phyloP scores from a whole-genome alignment of 371 early-diverging fungal species.

The Cladochytrium tenue region DNA sequence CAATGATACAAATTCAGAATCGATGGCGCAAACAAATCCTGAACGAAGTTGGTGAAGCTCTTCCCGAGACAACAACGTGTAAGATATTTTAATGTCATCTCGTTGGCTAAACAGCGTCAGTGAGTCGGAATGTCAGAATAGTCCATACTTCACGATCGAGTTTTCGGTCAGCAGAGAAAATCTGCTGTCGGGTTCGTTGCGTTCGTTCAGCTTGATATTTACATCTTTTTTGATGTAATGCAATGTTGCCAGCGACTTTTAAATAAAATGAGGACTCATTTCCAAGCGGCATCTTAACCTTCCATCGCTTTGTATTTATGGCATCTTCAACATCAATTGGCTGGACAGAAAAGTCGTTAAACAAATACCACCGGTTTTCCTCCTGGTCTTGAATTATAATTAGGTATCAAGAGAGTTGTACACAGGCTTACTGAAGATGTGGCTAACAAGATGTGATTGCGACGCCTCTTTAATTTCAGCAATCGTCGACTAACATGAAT shows the following conservation, averaged over 20 bases:
- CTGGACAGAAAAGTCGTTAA: constrained; percentile 92
- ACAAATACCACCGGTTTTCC: constrained; percentile 71
- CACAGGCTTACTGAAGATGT: constrained; percentile 67
- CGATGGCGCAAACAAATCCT: constrained; percentile 79
- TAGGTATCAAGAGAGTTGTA: too few relatives aligned
- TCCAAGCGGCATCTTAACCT: constrained; percentile 42
- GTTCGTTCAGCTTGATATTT: too few relatives aligned
- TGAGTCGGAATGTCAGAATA: too few relatives aligned
- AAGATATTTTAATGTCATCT: too few relatives aligned
- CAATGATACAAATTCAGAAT: constrained; percentile 89
- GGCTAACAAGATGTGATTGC: constrained; percentile 74
- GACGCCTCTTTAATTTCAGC: constrained; percentile 55
- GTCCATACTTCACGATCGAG: constrained; percentile 16
- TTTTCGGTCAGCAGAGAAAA: constrained; percentile 9
- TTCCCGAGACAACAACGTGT: constrained; percentile 37
- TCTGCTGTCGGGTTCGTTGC: constrained; percentile 7
- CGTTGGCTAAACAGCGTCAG: too few relatives aligned
- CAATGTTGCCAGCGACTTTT: constrained; percentile 67
- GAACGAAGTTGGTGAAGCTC: constrained; percentile 61
- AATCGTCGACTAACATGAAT: constrained; percentile 58
- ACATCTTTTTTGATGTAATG: constrained; percentile 53
- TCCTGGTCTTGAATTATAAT: constrained; percentile 35
- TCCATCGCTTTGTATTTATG: constrained; percentile 75
- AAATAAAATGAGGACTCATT: not conserved
- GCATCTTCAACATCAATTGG: constrained; percentile 71